Evolutionary conservation across 2,329 filamentous ascomycete species (phyloP).

Genomic region (Pestalotiopsis sp.): DNA sequence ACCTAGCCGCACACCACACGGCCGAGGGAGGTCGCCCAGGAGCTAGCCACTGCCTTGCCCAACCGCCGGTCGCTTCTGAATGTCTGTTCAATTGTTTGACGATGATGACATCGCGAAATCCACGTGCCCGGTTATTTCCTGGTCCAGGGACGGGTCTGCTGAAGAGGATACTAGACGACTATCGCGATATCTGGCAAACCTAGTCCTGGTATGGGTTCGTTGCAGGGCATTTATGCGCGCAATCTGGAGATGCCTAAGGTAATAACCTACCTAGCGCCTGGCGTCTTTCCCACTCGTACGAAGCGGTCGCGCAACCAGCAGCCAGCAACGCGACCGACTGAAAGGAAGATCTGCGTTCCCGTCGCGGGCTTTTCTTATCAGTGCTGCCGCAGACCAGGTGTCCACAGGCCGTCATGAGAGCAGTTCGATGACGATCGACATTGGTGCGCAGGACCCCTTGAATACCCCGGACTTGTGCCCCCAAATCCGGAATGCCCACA

Average conservation of each 20-base stretch:
- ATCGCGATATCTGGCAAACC: neutral
- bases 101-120: slow-evolving; percentile 1
- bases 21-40: neutral
- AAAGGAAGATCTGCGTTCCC: neutral
- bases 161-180: neutral
- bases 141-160: neutral
- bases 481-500: slow-evolving; percentile 9
- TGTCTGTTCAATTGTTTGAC: neutral
- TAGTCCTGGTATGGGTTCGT: neutral
- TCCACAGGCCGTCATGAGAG: slow-evolving; percentile 6
- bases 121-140: slow-evolving; percentile 1
- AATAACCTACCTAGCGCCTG: neutral
- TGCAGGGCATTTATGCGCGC: neutral
- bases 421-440: slow-evolving; percentile 9
- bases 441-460: slow-evolving; percentile 1
- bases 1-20: neutral
- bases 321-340: neutral
- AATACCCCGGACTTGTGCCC: neutral
- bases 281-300: neutral
- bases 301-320: neutral
- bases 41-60: neutral
- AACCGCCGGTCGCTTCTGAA: neutral
- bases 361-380: slow-evolving; percentile 1
- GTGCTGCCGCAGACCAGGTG: neutral
- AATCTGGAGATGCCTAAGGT: neutral